Percentiles rank a stretch among this genome's conserved stretches.
phyloP scores from a whole-genome alignment of 2,329 filamentous ascomycete species.

The Diaporthe longicolla region DNA sequence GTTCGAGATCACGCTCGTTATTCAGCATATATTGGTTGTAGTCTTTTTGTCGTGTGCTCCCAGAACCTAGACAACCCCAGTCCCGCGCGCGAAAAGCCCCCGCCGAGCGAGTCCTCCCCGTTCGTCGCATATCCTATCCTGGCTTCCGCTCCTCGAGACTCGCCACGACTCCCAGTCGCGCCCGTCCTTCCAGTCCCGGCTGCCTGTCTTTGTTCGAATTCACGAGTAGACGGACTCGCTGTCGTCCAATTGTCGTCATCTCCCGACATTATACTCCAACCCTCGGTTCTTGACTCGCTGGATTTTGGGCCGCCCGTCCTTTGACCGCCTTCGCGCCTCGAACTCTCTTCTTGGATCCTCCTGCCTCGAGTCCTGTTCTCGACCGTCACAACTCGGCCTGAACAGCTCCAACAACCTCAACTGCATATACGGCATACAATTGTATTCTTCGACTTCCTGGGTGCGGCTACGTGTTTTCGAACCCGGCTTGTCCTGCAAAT shows the following conservation, averaged over 20 bases:
- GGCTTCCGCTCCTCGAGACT: conserved; percentile 32
- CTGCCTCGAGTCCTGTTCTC: conserved; percentile 35
- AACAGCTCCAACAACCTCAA: conserved; percentile 27
- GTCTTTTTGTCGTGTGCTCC: conserved; percentile 34
- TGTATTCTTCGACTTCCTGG: conserved; percentile 41
- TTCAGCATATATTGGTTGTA: conserved; percentile 41
- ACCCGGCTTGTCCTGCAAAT: conserved; percentile 39
- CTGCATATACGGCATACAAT: conserved; percentile 41
- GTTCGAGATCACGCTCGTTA: conserved; percentile 43
- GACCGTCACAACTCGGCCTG: conserved; percentile 33
- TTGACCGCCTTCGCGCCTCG: conserved; percentile 40
- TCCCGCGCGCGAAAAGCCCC: conserved; percentile 35
- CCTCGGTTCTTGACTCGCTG: conserved; percentile 39
- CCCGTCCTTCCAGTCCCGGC: conserved; percentile 37
- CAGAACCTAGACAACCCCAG: conserved; percentile 23
- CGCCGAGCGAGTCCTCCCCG: conserved; percentile 32
- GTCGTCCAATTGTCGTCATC: conserved; percentile 31
- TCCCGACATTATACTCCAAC: conserved; percentile 29
- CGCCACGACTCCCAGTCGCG: conserved; percentile 35
- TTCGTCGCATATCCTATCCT: conserved; percentile 39
- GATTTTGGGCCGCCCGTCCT: conserved; percentile 40
- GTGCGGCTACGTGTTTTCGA: conserved; percentile 37
- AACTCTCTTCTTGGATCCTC: conserved; percentile 19
- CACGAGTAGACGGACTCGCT: conserved; percentile 35
- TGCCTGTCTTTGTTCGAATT: conserved; percentile 41